Conservation (phyloP, 306 rosid species). For the Inga laurina region DNA sequence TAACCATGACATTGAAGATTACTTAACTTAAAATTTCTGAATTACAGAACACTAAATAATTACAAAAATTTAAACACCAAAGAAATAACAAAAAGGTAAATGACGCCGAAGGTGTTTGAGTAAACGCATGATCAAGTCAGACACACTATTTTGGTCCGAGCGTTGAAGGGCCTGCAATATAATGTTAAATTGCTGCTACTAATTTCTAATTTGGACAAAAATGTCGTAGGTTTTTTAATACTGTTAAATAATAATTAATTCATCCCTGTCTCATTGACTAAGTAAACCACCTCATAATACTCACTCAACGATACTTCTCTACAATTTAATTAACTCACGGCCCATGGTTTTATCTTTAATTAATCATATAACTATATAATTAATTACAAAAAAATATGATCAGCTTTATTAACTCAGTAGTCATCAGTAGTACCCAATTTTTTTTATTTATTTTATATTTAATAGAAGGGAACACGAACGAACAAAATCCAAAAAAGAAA, state of each 20-base stretch:
- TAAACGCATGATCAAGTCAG: slow-evolving; percentile 3
- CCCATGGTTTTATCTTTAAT: background rate
- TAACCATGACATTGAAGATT: background rate
- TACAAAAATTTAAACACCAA: background rate
- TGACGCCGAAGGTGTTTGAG: background rate
- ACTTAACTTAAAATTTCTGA: background rate
- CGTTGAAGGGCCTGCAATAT: slow-evolving; percentile 3
- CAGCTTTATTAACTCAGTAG: background rate
- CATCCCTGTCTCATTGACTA: background rate
- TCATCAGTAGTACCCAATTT: background rate
- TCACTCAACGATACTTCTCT: background rate
- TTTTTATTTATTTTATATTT: background rate
- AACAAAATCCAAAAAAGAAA: background rate
- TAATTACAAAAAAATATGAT: background rate
- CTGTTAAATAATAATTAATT: background rate
- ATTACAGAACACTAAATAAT: background rate
- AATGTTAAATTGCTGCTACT: background rate
- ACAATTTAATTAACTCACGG: background rate
- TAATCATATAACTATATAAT: background rate
- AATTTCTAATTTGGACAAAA: background rate
- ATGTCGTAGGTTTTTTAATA: background rate
- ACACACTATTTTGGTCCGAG: slow-evolving; percentile 15
- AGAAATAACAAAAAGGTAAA: background rate
- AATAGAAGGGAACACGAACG: background rate
- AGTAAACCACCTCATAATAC: background rate